A percentile compares a stretch with the other conserved stretches of the same genome.
Evolutionary conservation across 768 basidiomycete genomes (phyloP).

Genomic region (Trichaptum fuscoviolaceum): DNA sequence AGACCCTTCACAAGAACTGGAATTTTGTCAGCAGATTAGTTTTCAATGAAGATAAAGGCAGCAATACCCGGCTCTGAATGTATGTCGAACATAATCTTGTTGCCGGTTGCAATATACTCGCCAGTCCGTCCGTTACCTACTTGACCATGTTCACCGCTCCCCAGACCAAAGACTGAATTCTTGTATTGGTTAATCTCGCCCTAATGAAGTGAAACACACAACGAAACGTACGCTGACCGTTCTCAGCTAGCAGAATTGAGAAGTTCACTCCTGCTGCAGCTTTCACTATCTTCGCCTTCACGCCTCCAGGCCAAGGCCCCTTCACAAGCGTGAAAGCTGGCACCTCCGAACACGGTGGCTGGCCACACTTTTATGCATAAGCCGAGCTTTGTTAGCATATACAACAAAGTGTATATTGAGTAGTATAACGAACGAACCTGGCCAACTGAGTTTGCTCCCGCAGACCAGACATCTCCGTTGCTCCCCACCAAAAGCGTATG

Average conservation of each 20-base stretch:
- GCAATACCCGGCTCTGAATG: slow-evolving; percentile 61
- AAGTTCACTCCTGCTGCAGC: slow-evolving; percentile 83
- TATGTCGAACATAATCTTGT: slow-evolving; percentile 79
- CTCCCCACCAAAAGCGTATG: slow-evolving; percentile 82
- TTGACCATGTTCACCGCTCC: slow-evolving; percentile 90
- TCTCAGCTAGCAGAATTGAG: slow-evolving; percentile 74
- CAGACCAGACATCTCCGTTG: slow-evolving; percentile 78
- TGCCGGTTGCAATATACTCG: slow-evolving; percentile 83
- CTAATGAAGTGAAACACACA: neutral
- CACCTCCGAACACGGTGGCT: slow-evolving; percentile 58
- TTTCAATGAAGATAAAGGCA: slow-evolving; percentile 4
- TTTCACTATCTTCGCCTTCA: slow-evolving; percentile 59
- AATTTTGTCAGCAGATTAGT: slow-evolving; percentile 1
- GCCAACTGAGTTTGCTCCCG: slow-evolving; percentile 75
- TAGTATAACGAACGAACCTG: slow-evolving; percentile 49
- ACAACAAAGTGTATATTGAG: no score
- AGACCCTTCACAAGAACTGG: slow-evolving; percentile 73
- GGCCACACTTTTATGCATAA: slow-evolving; percentile 55
- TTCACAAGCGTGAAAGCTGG: slow-evolving; percentile 57
- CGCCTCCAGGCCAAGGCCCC: slow-evolving; percentile 50
- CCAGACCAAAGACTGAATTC: slow-evolving; percentile 73
- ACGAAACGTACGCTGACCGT: slow-evolving; percentile 66
- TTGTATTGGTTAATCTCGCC: neutral
- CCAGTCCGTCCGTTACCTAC: slow-evolving; percentile 90
- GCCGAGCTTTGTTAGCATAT: slow-evolving; percentile 5